These are phyloP conservation scores for Candida sp. DNA, from an alignment of 1,139 yeast species.

Conservation along the genomic window DNA sequence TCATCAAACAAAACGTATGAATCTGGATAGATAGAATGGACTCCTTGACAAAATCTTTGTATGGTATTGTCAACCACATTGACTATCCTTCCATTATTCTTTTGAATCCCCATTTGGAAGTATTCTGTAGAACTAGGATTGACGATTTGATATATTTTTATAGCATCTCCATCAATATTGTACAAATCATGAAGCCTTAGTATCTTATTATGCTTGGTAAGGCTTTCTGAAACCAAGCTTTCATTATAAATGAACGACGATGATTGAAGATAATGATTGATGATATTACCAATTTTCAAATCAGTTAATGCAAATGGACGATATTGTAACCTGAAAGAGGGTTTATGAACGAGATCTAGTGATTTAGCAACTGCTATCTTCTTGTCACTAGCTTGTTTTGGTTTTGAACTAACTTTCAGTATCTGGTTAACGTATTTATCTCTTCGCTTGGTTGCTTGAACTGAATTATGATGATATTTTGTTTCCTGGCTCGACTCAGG, in stretches of 20 bases:
- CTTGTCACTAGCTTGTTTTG: constrained; percentile 1
- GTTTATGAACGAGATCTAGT: background rate
- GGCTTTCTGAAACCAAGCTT: background rate
- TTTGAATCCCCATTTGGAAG: background rate
- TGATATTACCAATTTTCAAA: background rate
- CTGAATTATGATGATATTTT: constrained; percentile 31
- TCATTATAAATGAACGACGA: background rate
- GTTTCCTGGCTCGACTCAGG: constrained; percentile 8
- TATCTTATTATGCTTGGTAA: background rate
- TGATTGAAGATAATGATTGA: background rate
- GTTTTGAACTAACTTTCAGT: constrained; percentile 13
- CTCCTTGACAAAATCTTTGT: background rate
- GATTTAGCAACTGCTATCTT: background rate
- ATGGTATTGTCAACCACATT: background rate
- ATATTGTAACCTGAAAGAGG: background rate
- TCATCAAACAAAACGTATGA: background rate
- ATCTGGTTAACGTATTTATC: constrained; percentile 6
- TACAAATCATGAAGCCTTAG: background rate
- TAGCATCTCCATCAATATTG: background rate
- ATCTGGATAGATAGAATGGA: background rate
- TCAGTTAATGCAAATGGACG: background rate
- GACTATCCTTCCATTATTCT: background rate
- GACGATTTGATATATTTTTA: background rate
- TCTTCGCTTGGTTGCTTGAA: constrained; percentile 28
- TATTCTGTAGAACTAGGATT: background rate